phyloP scores from a whole-genome alignment of 352 stramenopile species.

The Pelagophyceae sp. region DNA sequence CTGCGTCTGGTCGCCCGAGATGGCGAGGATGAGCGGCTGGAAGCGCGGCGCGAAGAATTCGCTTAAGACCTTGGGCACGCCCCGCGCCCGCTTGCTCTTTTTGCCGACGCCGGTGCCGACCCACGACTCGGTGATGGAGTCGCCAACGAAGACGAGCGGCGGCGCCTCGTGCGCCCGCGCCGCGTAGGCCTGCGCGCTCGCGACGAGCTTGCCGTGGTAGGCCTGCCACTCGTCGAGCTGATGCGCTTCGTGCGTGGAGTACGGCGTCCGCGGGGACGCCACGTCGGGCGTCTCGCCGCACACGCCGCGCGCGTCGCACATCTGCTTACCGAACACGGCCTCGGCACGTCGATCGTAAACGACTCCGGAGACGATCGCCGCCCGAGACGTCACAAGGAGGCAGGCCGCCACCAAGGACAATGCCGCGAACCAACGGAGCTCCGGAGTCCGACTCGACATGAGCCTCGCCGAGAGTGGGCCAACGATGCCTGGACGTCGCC shows the following conservation, averaged over 20 bases:
- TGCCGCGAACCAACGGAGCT: no score
- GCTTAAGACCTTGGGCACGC: constrained; percentile 27
- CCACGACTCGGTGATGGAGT: constrained; percentile 44
- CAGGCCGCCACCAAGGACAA: no score
- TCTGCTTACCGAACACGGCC: not conserved
- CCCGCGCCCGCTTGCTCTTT: constrained; percentile 16
- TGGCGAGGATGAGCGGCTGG: constrained; percentile 37
- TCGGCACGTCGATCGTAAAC: no score
- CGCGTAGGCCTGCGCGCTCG: constrained; percentile 19
- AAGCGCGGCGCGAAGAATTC: constrained; percentile 27
- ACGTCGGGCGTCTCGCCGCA: constrained; percentile 31
- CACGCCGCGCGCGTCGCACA: constrained; percentile 23
- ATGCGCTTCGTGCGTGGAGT: constrained; percentile 27
- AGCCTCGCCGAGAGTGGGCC: no score
- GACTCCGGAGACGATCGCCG: no score
- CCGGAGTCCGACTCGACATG: no score
- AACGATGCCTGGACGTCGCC: no score
- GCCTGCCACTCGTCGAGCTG: constrained; percentile 32
- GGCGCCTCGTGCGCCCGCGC: not conserved
- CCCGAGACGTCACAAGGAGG: no score
- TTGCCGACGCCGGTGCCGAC: constrained; percentile 27
- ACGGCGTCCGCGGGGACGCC: constrained; percentile 31
- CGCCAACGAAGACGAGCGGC: constrained; percentile 37
- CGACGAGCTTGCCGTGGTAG: constrained; percentile 16
- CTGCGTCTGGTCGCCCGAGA: constrained; percentile 44